These are phyloP conservation scores for Tothia fuscella DNA, from an alignment of 2,329 filamentous ascomycete genomes.

Conservation along the genomic window DNA sequence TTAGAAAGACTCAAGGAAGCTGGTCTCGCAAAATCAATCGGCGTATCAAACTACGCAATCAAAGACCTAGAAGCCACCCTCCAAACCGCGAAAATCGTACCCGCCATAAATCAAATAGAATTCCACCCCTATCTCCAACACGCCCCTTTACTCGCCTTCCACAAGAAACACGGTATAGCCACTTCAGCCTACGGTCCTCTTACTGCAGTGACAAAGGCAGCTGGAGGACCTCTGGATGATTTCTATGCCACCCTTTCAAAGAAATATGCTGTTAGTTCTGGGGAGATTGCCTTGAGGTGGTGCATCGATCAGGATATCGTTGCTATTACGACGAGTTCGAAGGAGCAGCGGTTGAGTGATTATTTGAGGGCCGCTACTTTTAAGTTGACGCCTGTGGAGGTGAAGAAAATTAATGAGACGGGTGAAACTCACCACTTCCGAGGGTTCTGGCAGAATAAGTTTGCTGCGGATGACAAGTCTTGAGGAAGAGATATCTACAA, in stretches of 20 bases:
- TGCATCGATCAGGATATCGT: conserved; percentile 48
- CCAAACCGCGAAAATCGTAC: conserved; percentile 41
- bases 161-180: conserved; percentile 36
- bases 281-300: conserved; percentile 48
- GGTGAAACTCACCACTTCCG: conserved; percentile 38
- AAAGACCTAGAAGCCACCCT: conserved; percentile 43
- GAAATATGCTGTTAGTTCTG: conserved; percentile 48
- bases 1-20: conserved; percentile 47
- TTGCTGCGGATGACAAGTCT: conserved; percentile 8
- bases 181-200: conserved; percentile 36
- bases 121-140: conserved; percentile 58
- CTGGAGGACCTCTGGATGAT: conserved; percentile 43
- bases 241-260: conserved; percentile 40
- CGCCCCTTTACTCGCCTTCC: conserved; percentile 42
- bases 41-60: conserved; percentile 49
- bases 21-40: conserved; percentile 48
- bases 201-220: conserved; percentile 41
- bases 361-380: conserved; percentile 46
- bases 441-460: conserved; percentile 11
- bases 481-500: too few species aligned
- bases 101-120: conserved; percentile 58
- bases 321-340: conserved; percentile 47
- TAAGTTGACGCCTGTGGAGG: conserved; percentile 45
- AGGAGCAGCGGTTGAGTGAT: conserved; percentile 46
- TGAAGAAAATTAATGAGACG: conserved; percentile 38